A percentile compares a stretch with the other conserved stretches of the same genome.
phyloP scores from a whole-genome alignment of 768 basidiomycete genomes.

The Grammothele lineata region DNA sequence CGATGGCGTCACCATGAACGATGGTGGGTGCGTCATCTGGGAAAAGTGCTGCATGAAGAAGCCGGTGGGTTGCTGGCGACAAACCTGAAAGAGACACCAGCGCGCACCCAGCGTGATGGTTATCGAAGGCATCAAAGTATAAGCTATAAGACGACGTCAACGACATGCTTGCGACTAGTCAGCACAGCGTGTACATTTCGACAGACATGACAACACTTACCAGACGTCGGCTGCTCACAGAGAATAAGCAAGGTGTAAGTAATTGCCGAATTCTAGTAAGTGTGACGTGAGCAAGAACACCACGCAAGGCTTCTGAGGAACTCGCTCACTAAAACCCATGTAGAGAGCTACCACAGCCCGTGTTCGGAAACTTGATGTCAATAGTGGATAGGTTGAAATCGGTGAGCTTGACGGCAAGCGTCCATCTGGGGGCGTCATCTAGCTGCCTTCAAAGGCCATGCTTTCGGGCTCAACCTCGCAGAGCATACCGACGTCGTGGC shows the following conservation, averaged over 20 bases:
- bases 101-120: constrained; percentile 83
- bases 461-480: constrained; percentile 99
- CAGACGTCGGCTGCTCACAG: constrained; percentile 97
- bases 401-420: constrained; percentile 87
- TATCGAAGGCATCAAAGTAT: constrained; percentile 97
- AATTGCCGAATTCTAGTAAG: constrained; percentile 95
- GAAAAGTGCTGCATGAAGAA: constrained; percentile 91
- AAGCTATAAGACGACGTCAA: constrained; percentile 49
- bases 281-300: neutral
- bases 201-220: constrained; percentile 97
- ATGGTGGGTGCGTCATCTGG: constrained; percentile 81
- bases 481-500: constrained; percentile 86
- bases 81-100: constrained; percentile 78
- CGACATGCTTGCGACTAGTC: constrained; percentile 4
- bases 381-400: constrained; percentile 97
- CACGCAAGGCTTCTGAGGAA: neutral
- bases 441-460: constrained; percentile 89
- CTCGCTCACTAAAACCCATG: constrained; percentile 89
- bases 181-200: constrained; percentile 69
- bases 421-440: constrained; percentile 48
- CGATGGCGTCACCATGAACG: too few species aligned
- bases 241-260: constrained; percentile 88
- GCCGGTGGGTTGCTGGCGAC: constrained; percentile 68
- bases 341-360: constrained; percentile 99
- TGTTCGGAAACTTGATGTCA: constrained; percentile 85